A percentile compares a stretch with the other conserved stretches of the same genome.
These are phyloP conservation scores for Phytophthora pluvialis DNA, from an alignment of 352 stramenopile genomes.

Conservation along the genomic window DNA sequence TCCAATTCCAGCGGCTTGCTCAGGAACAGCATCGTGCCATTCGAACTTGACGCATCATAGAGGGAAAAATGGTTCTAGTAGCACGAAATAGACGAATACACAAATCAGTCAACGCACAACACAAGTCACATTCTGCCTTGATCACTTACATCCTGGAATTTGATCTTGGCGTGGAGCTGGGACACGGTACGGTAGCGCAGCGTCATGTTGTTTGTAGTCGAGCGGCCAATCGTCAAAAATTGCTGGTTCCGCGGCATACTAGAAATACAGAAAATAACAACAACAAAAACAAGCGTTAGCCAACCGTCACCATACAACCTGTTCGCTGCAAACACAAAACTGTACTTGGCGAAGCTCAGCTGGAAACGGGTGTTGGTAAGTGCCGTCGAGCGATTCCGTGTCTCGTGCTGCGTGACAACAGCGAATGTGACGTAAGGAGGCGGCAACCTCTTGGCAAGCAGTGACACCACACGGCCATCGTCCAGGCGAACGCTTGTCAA, in stretches of 20 bases:
- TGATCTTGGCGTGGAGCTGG: conserved; percentile 84
- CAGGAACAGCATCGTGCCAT: conserved; percentile 87
- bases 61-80: conserved; percentile 78
- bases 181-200: conserved; percentile 87
- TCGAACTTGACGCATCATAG: conserved; percentile 79
- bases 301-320: conserved; percentile 4
- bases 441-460: conserved; percentile 87
- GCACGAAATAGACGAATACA: conserved; percentile 8
- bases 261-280: conserved; percentile 7
- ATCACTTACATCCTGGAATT: conserved; percentile 77
- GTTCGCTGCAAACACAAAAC: conserved; percentile 18
- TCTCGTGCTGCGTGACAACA: conserved; percentile 92
- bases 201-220: conserved; percentile 88
- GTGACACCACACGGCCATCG: conserved; percentile 83
- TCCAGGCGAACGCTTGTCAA: conserved; percentile 90
- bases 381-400: conserved; percentile 75
- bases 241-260: conserved; percentile 74
- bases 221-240: conserved; percentile 80
- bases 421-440: conserved; percentile 92
- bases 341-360: conserved; percentile 91
- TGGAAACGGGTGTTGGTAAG: conserved; percentile 94
- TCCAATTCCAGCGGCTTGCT: conserved; percentile 82
- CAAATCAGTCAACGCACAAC: conserved; percentile 8
- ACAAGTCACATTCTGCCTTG: not conserved
- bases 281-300: conserved; percentile 5